A percentile compares a stretch with the other conserved stretches of the same genome.
Evolutionary conservation across 176 grass and related monocot genomes (phyloP).

Genomic region (Alopecurus myosuroides): DNA sequence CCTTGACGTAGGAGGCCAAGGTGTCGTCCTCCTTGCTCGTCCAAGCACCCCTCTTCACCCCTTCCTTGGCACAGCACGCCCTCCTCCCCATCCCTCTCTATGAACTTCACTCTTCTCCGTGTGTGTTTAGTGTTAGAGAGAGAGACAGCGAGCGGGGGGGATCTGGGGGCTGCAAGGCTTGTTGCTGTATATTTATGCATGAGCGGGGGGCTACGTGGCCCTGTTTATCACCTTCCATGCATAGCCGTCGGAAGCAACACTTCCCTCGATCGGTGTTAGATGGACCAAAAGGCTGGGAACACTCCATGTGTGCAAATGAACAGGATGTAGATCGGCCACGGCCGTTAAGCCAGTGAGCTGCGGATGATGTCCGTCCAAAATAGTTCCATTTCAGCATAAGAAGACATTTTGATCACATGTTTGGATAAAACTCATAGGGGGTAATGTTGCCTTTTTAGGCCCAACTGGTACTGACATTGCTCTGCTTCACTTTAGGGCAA

Average conservation of each 20-base stretch:
- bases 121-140: background rate
- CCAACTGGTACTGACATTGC: background rate
- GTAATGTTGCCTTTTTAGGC: background rate
- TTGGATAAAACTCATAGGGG: background rate
- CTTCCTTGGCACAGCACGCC: constrained; percentile 70
- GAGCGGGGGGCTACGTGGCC: background rate
- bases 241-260: background rate
- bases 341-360: background rate
- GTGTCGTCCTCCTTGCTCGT: constrained; percentile 56
- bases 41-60: constrained; percentile 69
- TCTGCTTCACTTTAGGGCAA: too few relatives aligned
- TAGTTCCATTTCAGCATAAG: background rate
- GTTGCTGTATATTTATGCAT: constrained; percentile 5
- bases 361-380: background rate
- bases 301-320: background rate
- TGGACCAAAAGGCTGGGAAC: background rate
- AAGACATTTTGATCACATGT: background rate
- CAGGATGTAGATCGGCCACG: background rate
- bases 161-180: background rate
- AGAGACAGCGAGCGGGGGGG: background rate
- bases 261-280: background rate
- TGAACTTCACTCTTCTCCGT: background rate
- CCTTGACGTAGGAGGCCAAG: constrained; percentile 58
- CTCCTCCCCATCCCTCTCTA: constrained; percentile 54
- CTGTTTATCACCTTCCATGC: background rate